Evolutionary conservation across 441 rosid genomes (phyloP).

Genomic region (Capsella rubella): DNA sequence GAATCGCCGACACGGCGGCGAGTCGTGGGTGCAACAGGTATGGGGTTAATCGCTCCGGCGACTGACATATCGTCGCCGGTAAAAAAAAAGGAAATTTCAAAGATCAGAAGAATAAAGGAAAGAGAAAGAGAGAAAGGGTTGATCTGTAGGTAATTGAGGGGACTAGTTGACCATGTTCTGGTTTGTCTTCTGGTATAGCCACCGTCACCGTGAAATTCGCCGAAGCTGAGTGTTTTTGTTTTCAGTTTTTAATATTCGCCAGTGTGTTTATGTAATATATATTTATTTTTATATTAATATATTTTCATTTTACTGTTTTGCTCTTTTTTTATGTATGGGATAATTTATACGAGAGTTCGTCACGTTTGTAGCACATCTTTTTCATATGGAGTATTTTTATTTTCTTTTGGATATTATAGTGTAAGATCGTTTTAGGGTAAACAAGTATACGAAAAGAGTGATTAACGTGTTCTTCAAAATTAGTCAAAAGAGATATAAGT

Average conservation of each 20-base stretch:
- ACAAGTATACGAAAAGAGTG: too few species aligned
- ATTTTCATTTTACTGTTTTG: background rate
- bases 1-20: slow-evolving; percentile 69
- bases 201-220: slow-evolving; percentile 38
- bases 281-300: background rate
- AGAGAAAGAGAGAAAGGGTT: slow-evolving; percentile 20
- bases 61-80: slow-evolving; percentile 50
- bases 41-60: slow-evolving; percentile 50
- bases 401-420: too few species aligned
- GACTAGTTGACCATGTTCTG: slow-evolving; percentile 31
- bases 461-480: too few species aligned
- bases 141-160: background rate
- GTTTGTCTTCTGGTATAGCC: slow-evolving; percentile 20
- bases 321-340: background rate
- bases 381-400: too few species aligned
- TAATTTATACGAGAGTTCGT: background rate
- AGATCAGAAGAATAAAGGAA: background rate
- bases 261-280: background rate
- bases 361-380: slow-evolving; percentile 1
- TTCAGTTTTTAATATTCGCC: slow-evolving; percentile 9
- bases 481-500: background rate
- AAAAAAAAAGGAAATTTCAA: background rate
- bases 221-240: slow-evolving; percentile 25
- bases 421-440: too few species aligned
- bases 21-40: slow-evolving; percentile 50